Base-by-base conservation (phyloP, 1,284 basidiomycete species). In the Ceratobasidium sp. region DNA sequence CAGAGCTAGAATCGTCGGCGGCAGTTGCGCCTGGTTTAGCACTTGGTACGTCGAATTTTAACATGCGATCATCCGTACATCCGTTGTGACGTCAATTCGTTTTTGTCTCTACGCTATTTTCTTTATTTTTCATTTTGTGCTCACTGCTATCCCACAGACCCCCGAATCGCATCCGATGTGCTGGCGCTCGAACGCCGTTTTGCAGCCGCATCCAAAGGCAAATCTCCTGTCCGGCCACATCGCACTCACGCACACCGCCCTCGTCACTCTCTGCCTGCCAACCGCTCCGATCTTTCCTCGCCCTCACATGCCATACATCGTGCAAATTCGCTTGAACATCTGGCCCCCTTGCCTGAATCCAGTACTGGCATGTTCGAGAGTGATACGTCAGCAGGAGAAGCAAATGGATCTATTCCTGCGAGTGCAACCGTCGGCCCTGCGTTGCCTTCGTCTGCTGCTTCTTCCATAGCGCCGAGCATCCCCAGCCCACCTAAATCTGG, bases 1-100 rank as follows among this genome's bases (percentile, higher is more conserved):
- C 73, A 65, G 73, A 75, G 46, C 38, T 75, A 42, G 73, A 75
- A 56, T 61, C 73, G 66, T 68, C 66, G 26, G 66, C 66, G n/a
- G 66, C 50, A 26, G 33, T 68, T 12, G 62, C 73, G n/a, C 73
- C 73, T 56, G 73, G 61, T 12, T 26, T 75, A 33, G 62, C 73
- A 50, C 62, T 75, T 5, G 73, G 73, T 75, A 66, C 17, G 73
- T 75, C 28, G 23, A 38, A 40, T 46, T 56, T 64, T 12, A 15
- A 66, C 62, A 68, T 56, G n/a, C 56, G 17, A 52, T 26, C 46
- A 20, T 20, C 40, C 42, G 46, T 54, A 26, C 66, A 52, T 48
- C 26, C 40, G 40, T 64, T 42, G 66, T 68, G 50, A 40, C 66
- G 33, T 68, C 66, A 68, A 33, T 5, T 50, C 15, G 7, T 38